A percentile compares a stretch with the other conserved stretches of the same genome.
Evolutionary conservation across 352 stramenopile species (phyloP).

Genomic region (Phytophthora vignae): DNA sequence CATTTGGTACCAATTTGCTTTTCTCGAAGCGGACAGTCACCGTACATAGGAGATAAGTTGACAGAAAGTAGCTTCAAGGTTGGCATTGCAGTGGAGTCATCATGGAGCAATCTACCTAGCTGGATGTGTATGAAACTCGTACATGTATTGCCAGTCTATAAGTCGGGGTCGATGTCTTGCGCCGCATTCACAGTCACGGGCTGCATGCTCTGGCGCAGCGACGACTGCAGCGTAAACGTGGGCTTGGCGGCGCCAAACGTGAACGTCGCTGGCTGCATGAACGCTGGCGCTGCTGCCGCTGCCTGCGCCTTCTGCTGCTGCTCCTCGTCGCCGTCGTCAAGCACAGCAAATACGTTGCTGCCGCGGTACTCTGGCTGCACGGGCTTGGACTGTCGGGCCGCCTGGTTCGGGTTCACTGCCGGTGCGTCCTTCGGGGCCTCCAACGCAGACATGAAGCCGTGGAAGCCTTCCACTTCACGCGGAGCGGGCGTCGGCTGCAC

Average conservation of each 20-base stretch:
- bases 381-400: slow-evolving; percentile 30
- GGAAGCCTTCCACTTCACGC: slow-evolving; percentile 71
- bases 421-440: slow-evolving; percentile 55
- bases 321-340: slow-evolving; percentile 63
- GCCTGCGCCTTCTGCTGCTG: slow-evolving; percentile 18
- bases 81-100: neutral
- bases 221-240: slow-evolving; percentile 35
- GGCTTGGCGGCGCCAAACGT: slow-evolving; percentile 44
- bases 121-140: too few relatives aligned
- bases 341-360: slow-evolving; percentile 71
- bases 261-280: slow-evolving; percentile 80
- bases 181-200: slow-evolving; percentile 5
- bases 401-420: slow-evolving; percentile 30
- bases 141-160: slow-evolving; percentile 40
- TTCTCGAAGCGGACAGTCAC: neutral
- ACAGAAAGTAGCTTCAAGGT: neutral
- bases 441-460: slow-evolving; percentile 72
- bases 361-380: slow-evolving; percentile 44
- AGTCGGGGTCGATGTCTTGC: slow-evolving; percentile 65
- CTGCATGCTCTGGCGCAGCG: slow-evolving; percentile 29
- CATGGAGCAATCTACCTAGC: neutral
- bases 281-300: slow-evolving; percentile 21
- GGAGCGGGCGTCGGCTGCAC: slow-evolving; percentile 17
- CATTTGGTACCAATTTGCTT: neutral
- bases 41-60: neutral